Evolutionary conservation across 805 yeast species (phyloP), one percentile per base, ranked within the genome.

Genomic region (Clavispora carvajalis): DNA sequence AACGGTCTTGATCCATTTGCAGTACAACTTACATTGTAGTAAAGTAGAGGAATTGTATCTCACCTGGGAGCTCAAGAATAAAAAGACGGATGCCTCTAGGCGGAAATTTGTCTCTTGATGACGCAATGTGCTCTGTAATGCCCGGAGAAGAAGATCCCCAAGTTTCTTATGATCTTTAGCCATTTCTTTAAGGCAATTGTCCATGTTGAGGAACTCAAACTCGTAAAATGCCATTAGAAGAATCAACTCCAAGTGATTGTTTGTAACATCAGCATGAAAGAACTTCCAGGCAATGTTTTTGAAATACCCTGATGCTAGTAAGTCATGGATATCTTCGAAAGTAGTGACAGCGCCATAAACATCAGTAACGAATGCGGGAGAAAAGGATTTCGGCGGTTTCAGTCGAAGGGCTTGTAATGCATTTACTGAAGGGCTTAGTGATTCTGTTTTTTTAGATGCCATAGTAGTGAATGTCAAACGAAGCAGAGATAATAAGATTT

Each of bases 211-310:
- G 4, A 26, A 33, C 26, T 46, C 52, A 12, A 28, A 36, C 22
- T 47, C 51, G 23, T 49, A 48, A 7, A 39, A 19, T 16, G 39
- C 30, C 19, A 60, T 23, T 22, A 58, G 36, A 4, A 60, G 55
- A 8, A 71, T 53, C 35, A 64, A 49, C 26, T 65, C 64, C 4
- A 73, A 54, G 47, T 74, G 77, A 21, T 59, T 63, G 34, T 60
- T 53, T 3, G 73, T 57, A 7, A 63, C 58, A 42, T 71, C 74
- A 9, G 55, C 56, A 36, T 65, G 63, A 42, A 71, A 69, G 31
- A 55, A 47, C 10, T 58, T 59, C 79, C 77, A 75, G 11, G 69
- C 54, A 18, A 63, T 60, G n/a, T 53, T 46, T 15, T 46, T 36
- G 25, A 65, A 55, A 44, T 53, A 63, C 16, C 43, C 49, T 1